These are phyloP conservation scores for Chlorella sp. DNA, from an alignment of 139 green algal species.

Conservation along the genomic window DNA sequence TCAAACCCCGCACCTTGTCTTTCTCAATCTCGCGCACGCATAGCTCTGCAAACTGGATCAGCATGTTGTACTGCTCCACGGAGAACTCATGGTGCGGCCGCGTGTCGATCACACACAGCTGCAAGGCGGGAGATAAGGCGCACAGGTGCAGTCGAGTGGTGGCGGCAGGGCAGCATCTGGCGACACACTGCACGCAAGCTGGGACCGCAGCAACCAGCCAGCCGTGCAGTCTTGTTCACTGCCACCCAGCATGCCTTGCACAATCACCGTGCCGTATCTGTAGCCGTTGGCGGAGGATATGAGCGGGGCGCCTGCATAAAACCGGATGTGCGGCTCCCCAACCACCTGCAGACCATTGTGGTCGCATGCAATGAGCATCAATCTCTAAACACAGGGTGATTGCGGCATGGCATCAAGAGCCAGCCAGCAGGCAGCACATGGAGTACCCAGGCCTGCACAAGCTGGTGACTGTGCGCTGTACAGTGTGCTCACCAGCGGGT, in stretches of 20 bases:
- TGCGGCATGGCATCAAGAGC: too few species aligned
- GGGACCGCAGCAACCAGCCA: too few species aligned
- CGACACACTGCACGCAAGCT: too few species aligned
- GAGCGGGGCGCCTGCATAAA: slow-evolving; percentile 38
- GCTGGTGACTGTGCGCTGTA: too few species aligned
- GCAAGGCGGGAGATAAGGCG: not conserved
- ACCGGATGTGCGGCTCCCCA: slow-evolving; percentile 49
- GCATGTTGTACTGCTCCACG: slow-evolving; percentile 76
- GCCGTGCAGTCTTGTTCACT: not conserved
- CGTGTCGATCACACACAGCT: slow-evolving; percentile 81
- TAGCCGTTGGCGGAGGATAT: slow-evolving; percentile 68
- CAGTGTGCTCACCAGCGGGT: slow-evolving; percentile 57
- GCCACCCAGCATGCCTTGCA: not conserved
- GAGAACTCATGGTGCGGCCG: slow-evolving; percentile 73
- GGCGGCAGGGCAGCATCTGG: too few species aligned
- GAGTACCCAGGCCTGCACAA: too few species aligned
- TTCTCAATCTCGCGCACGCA: slow-evolving; percentile 89
- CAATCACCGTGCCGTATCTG: slow-evolving; percentile 74
- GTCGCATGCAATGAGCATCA: too few species aligned
- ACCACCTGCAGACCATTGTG: not conserved
- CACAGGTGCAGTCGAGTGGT: not conserved
- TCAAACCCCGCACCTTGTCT: slow-evolving; percentile 59
- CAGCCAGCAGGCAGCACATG: too few species aligned
- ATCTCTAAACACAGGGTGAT: too few species aligned
- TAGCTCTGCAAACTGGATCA: slow-evolving; percentile 86